Percentiles rank a stretch among this genome's conserved stretches.
phyloP scores from a whole-genome alignment of 192 early-diverging fungal genomes.

The Obelidium mucronatum region DNA sequence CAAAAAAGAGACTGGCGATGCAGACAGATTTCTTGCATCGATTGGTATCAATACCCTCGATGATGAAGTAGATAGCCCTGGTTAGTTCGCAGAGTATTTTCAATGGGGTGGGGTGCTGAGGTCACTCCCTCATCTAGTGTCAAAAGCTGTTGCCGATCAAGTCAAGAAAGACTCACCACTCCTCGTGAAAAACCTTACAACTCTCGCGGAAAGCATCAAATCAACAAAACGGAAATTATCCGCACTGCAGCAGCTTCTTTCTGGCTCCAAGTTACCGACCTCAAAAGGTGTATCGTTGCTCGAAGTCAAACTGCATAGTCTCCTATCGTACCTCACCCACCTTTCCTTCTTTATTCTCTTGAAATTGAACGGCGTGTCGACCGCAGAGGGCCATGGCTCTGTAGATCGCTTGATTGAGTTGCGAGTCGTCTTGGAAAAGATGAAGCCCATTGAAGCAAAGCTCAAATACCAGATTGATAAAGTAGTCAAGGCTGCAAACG shows the following conservation, averaged over 20 bases:
- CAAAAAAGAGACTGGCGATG: too few species aligned
- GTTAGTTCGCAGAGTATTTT: too few species aligned
- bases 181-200: conserved; percentile 2
- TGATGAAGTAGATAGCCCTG: too few species aligned
- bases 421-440: conserved; percentile 89
- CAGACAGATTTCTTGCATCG: not conserved
- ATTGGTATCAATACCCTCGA: not conserved
- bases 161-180: not conserved
- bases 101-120: too few species aligned
- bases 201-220: conserved; percentile 11
- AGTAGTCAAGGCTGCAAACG: conserved; percentile 70
- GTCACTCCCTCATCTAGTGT: too few species aligned
- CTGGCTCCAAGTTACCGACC: conserved; percentile 49
- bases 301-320: conserved; percentile 86
- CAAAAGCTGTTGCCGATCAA: not conserved
- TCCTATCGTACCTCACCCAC: conserved; percentile 86
- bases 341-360: conserved; percentile 77
- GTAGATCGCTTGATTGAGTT: conserved; percentile 77
- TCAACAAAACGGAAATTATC: not conserved
- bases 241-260: not conserved
- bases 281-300: conserved; percentile 86
- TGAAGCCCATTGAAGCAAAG: conserved; percentile 91
- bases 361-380: conserved; percentile 77
- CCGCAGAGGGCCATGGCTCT: conserved; percentile 65
- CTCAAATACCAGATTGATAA: conserved; percentile 98